phyloP scores from a whole-genome alignment of 495 filamentous ascomycete genomes.

The Xylaria curta region DNA sequence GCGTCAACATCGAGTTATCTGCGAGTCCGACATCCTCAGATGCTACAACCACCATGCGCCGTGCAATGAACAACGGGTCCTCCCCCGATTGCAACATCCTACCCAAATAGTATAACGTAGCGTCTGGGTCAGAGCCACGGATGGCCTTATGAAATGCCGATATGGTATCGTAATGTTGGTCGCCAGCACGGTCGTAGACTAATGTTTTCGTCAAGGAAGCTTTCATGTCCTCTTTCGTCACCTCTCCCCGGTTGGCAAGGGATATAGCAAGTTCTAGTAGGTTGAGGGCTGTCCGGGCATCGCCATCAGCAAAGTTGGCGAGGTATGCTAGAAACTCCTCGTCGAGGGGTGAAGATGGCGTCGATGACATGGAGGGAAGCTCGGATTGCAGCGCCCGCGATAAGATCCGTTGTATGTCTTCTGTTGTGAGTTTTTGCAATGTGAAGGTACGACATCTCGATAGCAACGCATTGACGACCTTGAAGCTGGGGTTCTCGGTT shows the following conservation, averaged over 20 bases:
- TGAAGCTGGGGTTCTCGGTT: constrained; percentile 96
- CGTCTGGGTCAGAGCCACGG: constrained; percentile 84
- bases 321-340: constrained; percentile 80
- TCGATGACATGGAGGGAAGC: constrained; percentile 34
- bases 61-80: constrained; percentile 89
- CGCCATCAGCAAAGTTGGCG: constrained; percentile 84
- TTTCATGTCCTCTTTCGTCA: constrained; percentile 74
- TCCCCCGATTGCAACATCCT: constrained; percentile 97
- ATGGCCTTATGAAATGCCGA: constrained; percentile 97
- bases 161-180: constrained; percentile 96
- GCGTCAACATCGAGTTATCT: constrained; percentile 81
- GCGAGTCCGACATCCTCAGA: constrained; percentile 93
- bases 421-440: constrained; percentile 71
- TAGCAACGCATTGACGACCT: constrained; percentile 85
- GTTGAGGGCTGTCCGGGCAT: constrained; percentile 91
- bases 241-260: constrained; percentile 43
- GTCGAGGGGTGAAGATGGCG: constrained; percentile 68
- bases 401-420: constrained; percentile 75
- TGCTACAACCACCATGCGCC: constrained; percentile 88
- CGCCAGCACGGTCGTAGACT: constrained; percentile 92
- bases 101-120: constrained; percentile 88
- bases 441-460: constrained; percentile 93
- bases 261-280: constrained; percentile 85
- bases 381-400: constrained; percentile 73
- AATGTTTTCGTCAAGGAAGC: constrained; percentile 83